These are phyloP conservation scores for Candida tammaniensis DNA, from an alignment of 805 yeast genomes.

Conservation along the genomic window DNA sequence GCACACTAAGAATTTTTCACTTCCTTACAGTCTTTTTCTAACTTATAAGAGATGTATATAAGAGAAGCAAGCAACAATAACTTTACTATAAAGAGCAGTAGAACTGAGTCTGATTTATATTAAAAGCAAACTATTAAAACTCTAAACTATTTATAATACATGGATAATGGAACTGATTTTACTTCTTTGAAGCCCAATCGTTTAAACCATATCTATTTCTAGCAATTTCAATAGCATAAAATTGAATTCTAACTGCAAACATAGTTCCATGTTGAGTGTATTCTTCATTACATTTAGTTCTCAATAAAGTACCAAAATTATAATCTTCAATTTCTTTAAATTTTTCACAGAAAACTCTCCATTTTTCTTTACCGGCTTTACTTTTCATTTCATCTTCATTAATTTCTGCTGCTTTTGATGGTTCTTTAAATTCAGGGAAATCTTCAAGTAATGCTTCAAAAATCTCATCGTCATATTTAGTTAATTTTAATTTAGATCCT, in stretches of 20 bases:
- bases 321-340: conserved; percentile 88
- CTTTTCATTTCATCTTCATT: conserved; percentile 82
- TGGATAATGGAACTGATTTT: no score
- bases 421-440: conserved; percentile 85
- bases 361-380: conserved; percentile 73
- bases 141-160: no score
- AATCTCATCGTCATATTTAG: conserved; percentile 71
- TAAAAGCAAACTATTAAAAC: no score
- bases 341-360: conserved; percentile 84
- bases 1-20: no score
- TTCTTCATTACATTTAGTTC: conserved; percentile 69
- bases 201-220: conserved; percentile 88
- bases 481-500: conserved; percentile 76
- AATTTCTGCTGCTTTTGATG: conserved; percentile 54
- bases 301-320: conserved; percentile 91
- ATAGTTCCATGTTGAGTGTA: conserved; percentile 82
- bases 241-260: conserved; percentile 90
- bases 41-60: no score
- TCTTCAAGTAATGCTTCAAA: conserved; percentile 55
- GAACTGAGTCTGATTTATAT: not conserved
- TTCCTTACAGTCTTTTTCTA: no score
- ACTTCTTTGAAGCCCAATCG: conserved; percentile 64
- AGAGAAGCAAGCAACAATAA: no score
- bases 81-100: not conserved
- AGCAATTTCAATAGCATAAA: conserved; percentile 90